phyloP scores from a whole-genome alignment of 129 eudicot genomes.

The Arctium minus region DNA sequence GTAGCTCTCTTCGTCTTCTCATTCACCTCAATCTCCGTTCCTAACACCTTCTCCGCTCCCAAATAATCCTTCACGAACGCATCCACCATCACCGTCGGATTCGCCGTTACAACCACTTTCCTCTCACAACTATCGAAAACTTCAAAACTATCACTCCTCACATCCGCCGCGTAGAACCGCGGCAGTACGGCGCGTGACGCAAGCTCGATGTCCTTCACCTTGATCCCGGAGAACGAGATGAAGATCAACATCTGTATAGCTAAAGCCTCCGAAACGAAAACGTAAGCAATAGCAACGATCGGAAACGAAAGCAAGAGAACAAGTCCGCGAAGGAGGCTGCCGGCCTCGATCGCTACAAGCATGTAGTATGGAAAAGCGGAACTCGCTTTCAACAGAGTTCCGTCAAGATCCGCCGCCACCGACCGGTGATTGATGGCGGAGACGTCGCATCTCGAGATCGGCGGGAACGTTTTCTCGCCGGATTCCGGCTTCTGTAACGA shows the following conservation, averaged over 20 bases:
- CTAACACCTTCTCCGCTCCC: slow-evolving; percentile 92
- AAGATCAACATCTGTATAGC: slow-evolving; percentile 80
- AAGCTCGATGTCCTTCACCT: slow-evolving; percentile 84
- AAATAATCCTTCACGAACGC: slow-evolving; percentile 80
- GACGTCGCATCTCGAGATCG: slow-evolving; percentile 57
- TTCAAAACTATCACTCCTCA: slow-evolving; percentile 70
- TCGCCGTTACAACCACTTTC: slow-evolving; percentile 89
- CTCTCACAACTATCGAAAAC: slow-evolving; percentile 70
- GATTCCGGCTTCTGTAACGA: slow-evolving; percentile 42
- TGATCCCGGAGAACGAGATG: slow-evolving; percentile 71
- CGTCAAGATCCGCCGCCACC: slow-evolving; percentile 98
- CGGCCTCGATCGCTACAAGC: slow-evolving; percentile 96
- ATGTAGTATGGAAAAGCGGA: slow-evolving; percentile 96
- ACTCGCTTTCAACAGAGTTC: slow-evolving; percentile 66
- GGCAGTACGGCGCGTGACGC: slow-evolving; percentile 91
- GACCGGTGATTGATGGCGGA: slow-evolving; percentile 53
- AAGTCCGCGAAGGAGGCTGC: slow-evolving; percentile 85
- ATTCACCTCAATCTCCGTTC: slow-evolving; percentile 93
- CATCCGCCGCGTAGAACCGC: slow-evolving; percentile 74
- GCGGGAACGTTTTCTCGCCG: slow-evolving; percentile 41
- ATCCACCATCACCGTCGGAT: slow-evolving; percentile 94
- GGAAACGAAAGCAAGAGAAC: slow-evolving; percentile 70
- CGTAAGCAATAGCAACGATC: slow-evolving; percentile 60
- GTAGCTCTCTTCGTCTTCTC: slow-evolving; percentile 80
- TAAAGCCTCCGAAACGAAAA: slow-evolving; percentile 76